Evolutionary conservation across 495 filamentous ascomycete species (phyloP), one percentile per base, ranked within the genome.

Genomic region (Oidiodendron maius): DNA sequence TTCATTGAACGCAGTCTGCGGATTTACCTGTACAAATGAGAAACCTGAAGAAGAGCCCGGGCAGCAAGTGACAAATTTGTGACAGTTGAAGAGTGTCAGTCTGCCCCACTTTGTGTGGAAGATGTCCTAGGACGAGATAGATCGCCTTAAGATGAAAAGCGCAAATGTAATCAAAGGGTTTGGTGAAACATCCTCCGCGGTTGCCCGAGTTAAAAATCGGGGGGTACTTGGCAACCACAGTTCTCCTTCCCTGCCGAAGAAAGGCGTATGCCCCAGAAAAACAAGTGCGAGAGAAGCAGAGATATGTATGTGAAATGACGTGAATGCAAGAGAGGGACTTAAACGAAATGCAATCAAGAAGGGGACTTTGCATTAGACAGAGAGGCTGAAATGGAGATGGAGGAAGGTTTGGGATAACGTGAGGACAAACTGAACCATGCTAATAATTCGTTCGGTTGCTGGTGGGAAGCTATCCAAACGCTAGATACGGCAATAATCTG

Each of bases 131-230:
- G n/a, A n/a, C n/a, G n/a, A n/a, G n/a, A n/a, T n/a, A n/a, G n/a
- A n/a, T n/a, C n/a, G n/a, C n/a, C n/a, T n/a, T n/a, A n/a, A n/a
- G n/a, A n/a, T n/a, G n/a, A n/a, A n/a, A n/a, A n/a, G n/a, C n/a
- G n/a, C n/a, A n/a, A n/a, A n/a, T n/a, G n/a, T n/a, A 25, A 38
- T 18, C 20, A 36, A 43, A 50, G 26, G 43, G 35, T 40, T 26
- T 30, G 44, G n/a, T 46, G 49, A 57, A 57, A 57, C 49, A 22
- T 57, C 46, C 44, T 49, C 44, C 45, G 35, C 41, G 22, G 44
- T 47, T 21, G 22, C 3, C 43, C 43, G n/a, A 15, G 20, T 9
- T 13, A 26, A 34, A 17, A 32, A 21, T n/a, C n/a, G n/a, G n/a
- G 10, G 40, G 28, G 38, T 20, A 40, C 38, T 40, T 40, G 5